Evolutionary conservation across 352 stramenopile species (phyloP), one percentile per base, ranked within the genome.

Genomic region (Pythium aquatile): DNA sequence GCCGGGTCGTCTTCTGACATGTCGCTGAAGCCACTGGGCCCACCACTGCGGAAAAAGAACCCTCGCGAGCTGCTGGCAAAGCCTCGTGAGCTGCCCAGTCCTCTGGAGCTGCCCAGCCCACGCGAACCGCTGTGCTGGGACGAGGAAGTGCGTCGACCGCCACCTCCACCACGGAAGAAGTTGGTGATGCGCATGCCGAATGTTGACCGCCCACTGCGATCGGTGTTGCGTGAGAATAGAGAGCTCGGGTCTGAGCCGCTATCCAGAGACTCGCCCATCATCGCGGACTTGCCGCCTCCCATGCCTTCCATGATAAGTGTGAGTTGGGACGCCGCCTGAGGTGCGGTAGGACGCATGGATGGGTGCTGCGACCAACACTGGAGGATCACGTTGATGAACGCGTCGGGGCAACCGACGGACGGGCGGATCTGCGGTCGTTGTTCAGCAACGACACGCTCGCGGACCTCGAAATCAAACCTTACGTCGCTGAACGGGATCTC

Each of bases 381-480:
- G 13, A 76, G 63, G n/a, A 90, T 77, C n/a, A 90, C 68, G 20
- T 73, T 60, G n/a, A 77, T 66, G 57, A 90, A 87, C 37, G 70
- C 75, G 49, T 77, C 71, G 14, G 81, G 78, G 17, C 81, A 90
- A 26, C 73, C 73, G 30, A 74, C 63, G 10, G 68, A 74, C 57
- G 71, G 71, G 28, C 78, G 75, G 58, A 90, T 81, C 17, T 75
- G 74, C 5, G 81, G 81, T 3, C 81, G 78, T 49, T 85, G 68
- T 56, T 81, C 74, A 32, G 70, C 67, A 17, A 90, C 60, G 47
- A 90, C 81, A 42, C 79, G 81, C 46, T 90, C 72, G 28, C 81
- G 78, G 2, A 90, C 81, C 55, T 90, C 78, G 55, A 90, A 90
- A 42, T 90, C 81, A 56, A 90, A 90, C 11, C 78, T 76, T 14